Base-by-base conservation (phyloP, 2,329 filamentous ascomycete genomes). In the Helicocarpus griseus region DNA sequence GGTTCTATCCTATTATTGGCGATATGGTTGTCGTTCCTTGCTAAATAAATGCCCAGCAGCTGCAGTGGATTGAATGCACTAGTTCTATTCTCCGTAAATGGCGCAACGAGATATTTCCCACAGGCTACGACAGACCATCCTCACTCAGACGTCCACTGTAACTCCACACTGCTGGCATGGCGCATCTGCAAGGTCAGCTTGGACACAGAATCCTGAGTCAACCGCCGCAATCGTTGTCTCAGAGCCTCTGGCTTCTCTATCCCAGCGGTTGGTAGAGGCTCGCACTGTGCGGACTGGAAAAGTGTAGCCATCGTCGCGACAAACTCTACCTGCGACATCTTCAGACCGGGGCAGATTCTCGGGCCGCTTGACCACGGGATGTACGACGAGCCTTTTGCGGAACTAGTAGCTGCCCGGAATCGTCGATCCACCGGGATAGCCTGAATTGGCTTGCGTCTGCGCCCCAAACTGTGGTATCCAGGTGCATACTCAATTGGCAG, bases 311-410 rank as follows among this genome's bases (percentile, higher is more conserved):
- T 58, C 2, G 74, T 69, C 11, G 69, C 70, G 3, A 72, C 69
- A 59, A 79, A 78, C 59, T 80, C 77, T 2, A 80, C 77, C 61
- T 80, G 74, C 1, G 76, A 67, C 68, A 80, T 76, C 57, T 78
- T 78, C 65, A 74, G 68, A 1, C 77, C 77, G 0, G 76, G 75
- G 58, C 77, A 80, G 3, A 73, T 62, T 4, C 77, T 61, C 9
- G 76, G 74, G 0, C 77, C 77, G 3, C 56, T 60, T 0, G 73
- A 72, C 75, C 76, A 80, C 0, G 76, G 69, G 1, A 73, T 40
- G 53, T 71, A 80, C 0, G 64, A 62, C n/a, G n/a, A 1, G 72
- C 73, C 38, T 67, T 69, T 0, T 64, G 56, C 0, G 72, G 69
- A 14, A 63, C 62, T 50, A 68, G 63, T 2, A 71, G 43, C 17